These are phyloP conservation scores for Colletotrichum cordylinicola DNA, from an alignment of 2,329 filamentous ascomycete species.

Conservation along the genomic window DNA sequence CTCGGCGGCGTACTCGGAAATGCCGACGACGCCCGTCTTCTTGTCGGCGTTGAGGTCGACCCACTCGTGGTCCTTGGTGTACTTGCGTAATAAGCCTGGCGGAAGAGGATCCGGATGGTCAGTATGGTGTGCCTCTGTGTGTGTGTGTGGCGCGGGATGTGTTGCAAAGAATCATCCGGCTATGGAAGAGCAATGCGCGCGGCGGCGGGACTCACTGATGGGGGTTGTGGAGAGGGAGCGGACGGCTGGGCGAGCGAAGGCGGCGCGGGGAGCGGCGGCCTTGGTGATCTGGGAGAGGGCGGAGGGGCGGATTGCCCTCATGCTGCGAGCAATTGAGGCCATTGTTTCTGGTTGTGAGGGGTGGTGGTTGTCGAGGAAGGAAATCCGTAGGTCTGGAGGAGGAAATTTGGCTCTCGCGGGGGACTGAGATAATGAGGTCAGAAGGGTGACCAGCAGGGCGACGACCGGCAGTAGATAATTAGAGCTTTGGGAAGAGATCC, in stretches of 20 bases:
- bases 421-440: constrained; percentile 19
- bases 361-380: not conserved
- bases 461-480: not conserved
- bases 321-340: constrained; percentile 66
- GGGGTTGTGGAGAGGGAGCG: constrained; percentile 45
- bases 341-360: constrained; percentile 42
- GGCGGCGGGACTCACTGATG: constrained; percentile 33
- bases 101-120: not conserved
- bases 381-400: not conserved
- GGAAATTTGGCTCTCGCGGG: not conserved
- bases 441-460: not conserved
- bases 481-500: constrained; percentile 1
- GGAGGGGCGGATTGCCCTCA: constrained; percentile 55
- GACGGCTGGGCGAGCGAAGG: constrained; percentile 48
- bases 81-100: constrained; percentile 75
- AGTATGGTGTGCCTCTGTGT: not conserved
- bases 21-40: constrained; percentile 82
- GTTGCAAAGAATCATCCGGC: not conserved
- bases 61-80: constrained; percentile 99
- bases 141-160: not conserved
- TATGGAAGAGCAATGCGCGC: not conserved
- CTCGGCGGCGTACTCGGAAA: constrained; percentile 90
- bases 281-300: constrained; percentile 45
- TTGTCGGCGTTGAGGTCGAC: constrained; percentile 85
- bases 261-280: constrained; percentile 34